Evolutionary conservation across 129 eudicot genomes (phyloP), one percentile per base, ranked within the genome.

Genomic region (Scalesia atractyloides): DNA sequence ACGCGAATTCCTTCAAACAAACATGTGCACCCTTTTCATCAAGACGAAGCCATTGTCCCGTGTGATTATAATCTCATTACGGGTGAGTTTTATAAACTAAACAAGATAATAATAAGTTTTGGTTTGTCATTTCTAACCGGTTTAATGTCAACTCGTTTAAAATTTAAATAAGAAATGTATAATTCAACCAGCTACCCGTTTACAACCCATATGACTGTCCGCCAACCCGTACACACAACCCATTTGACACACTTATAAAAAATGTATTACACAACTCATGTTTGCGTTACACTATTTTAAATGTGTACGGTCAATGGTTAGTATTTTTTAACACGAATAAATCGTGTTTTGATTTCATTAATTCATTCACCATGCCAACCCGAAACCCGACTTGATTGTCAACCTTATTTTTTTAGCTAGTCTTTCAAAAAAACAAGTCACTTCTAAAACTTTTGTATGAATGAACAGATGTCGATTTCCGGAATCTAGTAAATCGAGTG

Each of bases 41-140:
- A 72, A 16, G 98, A 87, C 15, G 98, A 93, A 79, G 97, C 97
- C 3, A 94, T 94, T n/a, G 96, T 94, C 30, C 97, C 98, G 53
- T 83, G 87, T 48, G 98, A 94, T 68, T 86, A 87, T 79, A 94
- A 94, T 71, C 89, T 90, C 64, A 90, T 94, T n/a, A 94, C 98
- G 18, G 93, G 97, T 88, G n/a, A 78, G 77, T 75, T 56, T 67
- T 33, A 19, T 0, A 50, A 12, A 15, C 1, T 11, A 5, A 43
- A 7, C 2, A 9, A 1, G 18, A 19, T 13, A 33, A 22, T 39
- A 39, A 5, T 39, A 39, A 8, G 44, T 39, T 39, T 39, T 8
- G 44, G 1, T 8, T 6, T 39, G 44, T 39, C 44, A 8, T 39
- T 5, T 39, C 44, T 39, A 30, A 30, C 34, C 34, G 3, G 34